Percentiles rank a stretch among this genome's conserved stretches.
These are phyloP conservation scores for Aspergillus udagawae DNA, from an alignment of 2,329 filamentous ascomycete genomes.

Conservation along the genomic window DNA sequence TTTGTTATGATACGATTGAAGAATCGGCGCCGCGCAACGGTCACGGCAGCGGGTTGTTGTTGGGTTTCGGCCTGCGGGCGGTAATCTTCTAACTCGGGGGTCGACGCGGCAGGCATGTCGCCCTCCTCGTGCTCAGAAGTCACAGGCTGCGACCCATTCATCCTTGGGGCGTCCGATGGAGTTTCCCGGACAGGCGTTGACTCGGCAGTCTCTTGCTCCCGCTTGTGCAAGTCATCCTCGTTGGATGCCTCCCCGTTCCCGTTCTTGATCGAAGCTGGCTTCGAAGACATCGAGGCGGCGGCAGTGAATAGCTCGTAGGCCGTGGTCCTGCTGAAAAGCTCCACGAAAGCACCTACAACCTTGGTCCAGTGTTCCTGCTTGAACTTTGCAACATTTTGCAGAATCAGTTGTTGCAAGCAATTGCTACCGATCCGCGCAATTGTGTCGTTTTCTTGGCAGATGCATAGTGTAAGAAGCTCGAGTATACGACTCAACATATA, in stretches of 20 bases:
- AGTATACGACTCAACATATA: conserved; percentile 99
- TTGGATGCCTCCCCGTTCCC: conserved; percentile 27
- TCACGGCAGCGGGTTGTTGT: conserved; percentile 87
- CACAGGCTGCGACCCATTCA: conserved; percentile 27
- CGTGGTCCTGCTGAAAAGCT: conserved; percentile 90
- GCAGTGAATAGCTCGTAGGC: conserved; percentile 94
- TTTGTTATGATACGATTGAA: conserved; percentile 99
- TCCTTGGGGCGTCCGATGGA: conserved; percentile 20
- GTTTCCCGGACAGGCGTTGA: conserved; percentile 18
- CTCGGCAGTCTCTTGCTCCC: conserved; percentile 17
- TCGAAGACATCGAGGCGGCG: conserved; percentile 49
- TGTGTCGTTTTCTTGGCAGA: conserved; percentile 98
- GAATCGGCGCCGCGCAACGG: conserved; percentile 85
- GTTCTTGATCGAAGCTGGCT: conserved; percentile 21
- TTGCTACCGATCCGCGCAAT: conserved; percentile 98
- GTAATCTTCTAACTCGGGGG: conserved; percentile 74
- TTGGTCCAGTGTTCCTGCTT: conserved; percentile 82
- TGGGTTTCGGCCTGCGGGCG: conserved; percentile 71
- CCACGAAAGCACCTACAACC: conserved; percentile 92
- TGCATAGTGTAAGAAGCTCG: conserved; percentile 88
- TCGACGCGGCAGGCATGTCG: conserved; percentile 30
- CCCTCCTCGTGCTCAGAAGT: conserved; percentile 30
- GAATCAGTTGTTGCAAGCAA: conserved; percentile 90
- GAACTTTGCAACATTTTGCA: conserved; percentile 96
- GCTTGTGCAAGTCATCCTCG: conserved; percentile 20